Conservation (phyloP, 2,329 filamentous ascomycete species). For the Cephalotrichum gorgonifer region DNA sequence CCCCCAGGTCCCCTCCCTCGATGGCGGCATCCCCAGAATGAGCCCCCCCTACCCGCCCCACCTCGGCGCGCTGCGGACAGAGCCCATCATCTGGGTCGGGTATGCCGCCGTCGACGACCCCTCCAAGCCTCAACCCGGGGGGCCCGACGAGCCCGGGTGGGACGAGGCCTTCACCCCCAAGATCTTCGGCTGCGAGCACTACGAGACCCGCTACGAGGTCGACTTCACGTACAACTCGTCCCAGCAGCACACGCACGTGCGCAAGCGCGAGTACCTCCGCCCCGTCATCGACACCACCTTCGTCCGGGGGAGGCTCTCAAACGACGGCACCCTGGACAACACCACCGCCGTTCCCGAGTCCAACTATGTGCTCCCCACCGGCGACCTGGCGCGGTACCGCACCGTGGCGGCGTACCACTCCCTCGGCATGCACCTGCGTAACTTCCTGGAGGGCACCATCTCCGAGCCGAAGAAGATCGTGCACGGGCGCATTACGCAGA, state of each 20-base stretch:
- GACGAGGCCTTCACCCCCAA: constrained; percentile 18
- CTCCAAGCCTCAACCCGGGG: constrained; percentile 10
- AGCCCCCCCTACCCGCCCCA: constrained; percentile 12
- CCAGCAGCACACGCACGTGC: constrained; percentile 14
- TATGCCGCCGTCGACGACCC: constrained; percentile 16
- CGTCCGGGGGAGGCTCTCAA: constrained; percentile 10
- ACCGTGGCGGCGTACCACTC: constrained; percentile 20
- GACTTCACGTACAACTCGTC: constrained; percentile 16
- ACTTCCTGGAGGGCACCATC: constrained; percentile 19
- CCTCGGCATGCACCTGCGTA: constrained; percentile 18
- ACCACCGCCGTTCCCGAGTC: constrained; percentile 15
- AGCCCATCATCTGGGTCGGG: constrained; percentile 25
- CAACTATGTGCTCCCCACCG: constrained; percentile 16
- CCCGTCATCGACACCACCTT: constrained; percentile 19
- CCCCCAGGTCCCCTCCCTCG: constrained; percentile 13
- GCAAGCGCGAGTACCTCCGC: constrained; percentile 10
- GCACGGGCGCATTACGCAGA: constrained; percentile 24
- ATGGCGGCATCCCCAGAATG: constrained; percentile 16
- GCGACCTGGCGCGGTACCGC: constrained; percentile 14
- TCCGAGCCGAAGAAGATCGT: constrained; percentile 13
- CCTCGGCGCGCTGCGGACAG: constrained; percentile 22
- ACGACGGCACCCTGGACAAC: constrained; percentile 22
- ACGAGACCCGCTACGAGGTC: constrained; percentile 21
- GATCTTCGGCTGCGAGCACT: constrained; percentile 22
- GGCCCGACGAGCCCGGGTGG: constrained; percentile 14